phyloP scores from a whole-genome alignment of 345 rosid species.

The Citrus medica region DNA sequence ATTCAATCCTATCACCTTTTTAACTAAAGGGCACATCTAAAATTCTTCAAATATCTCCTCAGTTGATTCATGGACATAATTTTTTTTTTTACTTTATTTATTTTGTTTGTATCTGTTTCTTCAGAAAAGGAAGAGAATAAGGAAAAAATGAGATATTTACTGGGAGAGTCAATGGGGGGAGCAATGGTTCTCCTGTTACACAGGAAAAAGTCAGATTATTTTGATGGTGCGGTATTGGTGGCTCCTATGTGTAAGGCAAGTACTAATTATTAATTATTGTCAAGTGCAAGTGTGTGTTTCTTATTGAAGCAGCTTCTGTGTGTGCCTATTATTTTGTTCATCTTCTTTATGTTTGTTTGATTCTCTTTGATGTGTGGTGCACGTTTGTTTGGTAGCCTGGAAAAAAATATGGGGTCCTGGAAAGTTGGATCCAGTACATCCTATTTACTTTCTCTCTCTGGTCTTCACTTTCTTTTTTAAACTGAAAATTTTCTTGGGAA shows the following conservation, averaged over 20 bases:
- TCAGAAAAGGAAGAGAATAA: conserved; percentile 39
- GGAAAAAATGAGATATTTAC: conserved; percentile 45
- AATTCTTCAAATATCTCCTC: neutral
- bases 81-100: neutral
- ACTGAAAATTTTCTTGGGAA: neutral
- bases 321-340: neutral
- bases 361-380: neutral
- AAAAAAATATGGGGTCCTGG: neutral
- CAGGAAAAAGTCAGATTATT: conserved; percentile 39
- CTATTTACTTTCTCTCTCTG: neutral
- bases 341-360: neutral
- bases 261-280: no score
- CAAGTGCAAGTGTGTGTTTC: neutral
- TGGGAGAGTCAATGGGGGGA: conserved; percentile 80
- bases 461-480: neutral
- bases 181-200: conserved; percentile 46
- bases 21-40: neutral
- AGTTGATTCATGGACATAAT: neutral
- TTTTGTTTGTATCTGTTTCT: neutral
- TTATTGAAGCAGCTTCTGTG: neutral
- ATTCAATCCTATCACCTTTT: neutral
- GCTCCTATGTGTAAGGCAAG: conserved; percentile 76
- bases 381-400: neutral
- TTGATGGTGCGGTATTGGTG: conserved; percentile 59
- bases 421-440: neutral